Percentiles rank a stretch among this genome's conserved stretches.
Evolutionary conservation across 768 basidiomycete species (phyloP).

Genomic region (Lanmaoa rubissima): DNA sequence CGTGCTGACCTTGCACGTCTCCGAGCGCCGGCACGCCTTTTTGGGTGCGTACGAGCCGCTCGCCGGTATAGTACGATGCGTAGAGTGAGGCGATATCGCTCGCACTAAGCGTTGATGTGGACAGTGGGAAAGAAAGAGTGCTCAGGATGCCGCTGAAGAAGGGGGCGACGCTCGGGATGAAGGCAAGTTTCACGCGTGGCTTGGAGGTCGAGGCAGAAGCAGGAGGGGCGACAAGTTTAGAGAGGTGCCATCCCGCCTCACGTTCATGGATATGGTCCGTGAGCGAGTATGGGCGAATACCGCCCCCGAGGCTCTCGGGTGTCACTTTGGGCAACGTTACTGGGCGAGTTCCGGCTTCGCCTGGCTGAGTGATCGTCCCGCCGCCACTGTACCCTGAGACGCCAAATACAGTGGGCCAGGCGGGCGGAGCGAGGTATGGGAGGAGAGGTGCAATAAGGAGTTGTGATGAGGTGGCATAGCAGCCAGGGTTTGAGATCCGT

Average conservation of each 20-base stretch:
- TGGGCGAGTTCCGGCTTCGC: conserved; percentile 62
- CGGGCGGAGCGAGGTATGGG: conserved; percentile 54
- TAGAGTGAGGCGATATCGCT: conserved; percentile 71
- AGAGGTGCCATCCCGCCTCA: conserved; percentile 85
- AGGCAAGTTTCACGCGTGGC: conserved; percentile 60
- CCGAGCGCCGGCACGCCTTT: conserved; percentile 69
- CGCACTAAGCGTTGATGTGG: conserved; percentile 56
- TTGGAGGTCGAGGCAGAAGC: not conserved
- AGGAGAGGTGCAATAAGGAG: conserved; percentile 89
- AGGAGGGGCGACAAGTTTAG: conserved; percentile 44
- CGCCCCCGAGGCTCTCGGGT: conserved; percentile 69
- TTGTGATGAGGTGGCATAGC: conserved; percentile 93
- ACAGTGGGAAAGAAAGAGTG: conserved; percentile 80
- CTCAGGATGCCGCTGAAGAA: conserved; percentile 98
- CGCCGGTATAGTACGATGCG: conserved; percentile 70
- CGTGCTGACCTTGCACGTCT: conserved; percentile 81
- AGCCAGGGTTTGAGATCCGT: conserved; percentile 95
- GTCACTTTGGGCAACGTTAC: conserved; percentile 80
- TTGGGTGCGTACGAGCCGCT: conserved; percentile 68
- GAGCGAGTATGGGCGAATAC: conserved; percentile 80
- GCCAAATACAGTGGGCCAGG: conserved; percentile 84
- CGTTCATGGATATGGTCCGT: conserved; percentile 99
- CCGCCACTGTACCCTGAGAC: conserved; percentile 95
- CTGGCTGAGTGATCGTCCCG: conserved; percentile 73
- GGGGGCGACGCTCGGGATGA: conserved; percentile 82